Evolutionary conservation across 78 protist species (phyloP).

Genomic region (Cavenderia fasciculata): DNA sequence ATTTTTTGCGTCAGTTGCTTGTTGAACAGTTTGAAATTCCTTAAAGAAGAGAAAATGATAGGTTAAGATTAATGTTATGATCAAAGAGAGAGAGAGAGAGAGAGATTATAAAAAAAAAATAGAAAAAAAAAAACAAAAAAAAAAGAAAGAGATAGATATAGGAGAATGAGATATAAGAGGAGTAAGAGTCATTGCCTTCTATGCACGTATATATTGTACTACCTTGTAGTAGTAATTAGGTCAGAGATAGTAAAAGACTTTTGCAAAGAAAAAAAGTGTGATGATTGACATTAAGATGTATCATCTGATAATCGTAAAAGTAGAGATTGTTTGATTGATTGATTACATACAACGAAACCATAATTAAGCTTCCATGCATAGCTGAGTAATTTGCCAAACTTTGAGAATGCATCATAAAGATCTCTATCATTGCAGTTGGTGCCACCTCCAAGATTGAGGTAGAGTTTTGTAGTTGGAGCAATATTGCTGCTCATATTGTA

Average conservation of each 20-base stretch:
- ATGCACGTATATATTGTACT: too few species aligned
- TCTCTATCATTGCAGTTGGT: constrained; percentile 1
- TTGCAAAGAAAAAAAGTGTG: background rate
- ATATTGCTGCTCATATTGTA: too few species aligned
- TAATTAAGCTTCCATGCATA: constrained; percentile 1
- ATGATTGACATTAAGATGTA: background rate
- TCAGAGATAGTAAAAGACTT: too few species aligned
- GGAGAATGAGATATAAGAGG: too few species aligned
- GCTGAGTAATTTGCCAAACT: constrained; percentile 27
- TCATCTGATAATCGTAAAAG: background rate
- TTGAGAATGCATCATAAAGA: constrained; percentile 1
- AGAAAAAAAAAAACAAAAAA: too few species aligned
- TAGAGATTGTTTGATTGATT: background rate
- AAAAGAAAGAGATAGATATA: too few species aligned
- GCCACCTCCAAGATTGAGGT: background rate
- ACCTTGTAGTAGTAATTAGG: too few species aligned
- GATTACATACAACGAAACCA: constrained; percentile 37
- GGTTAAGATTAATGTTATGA: too few species aligned
- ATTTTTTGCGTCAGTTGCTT: background rate
- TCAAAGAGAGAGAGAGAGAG: too few species aligned
- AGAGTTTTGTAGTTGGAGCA: constrained; percentile 12
- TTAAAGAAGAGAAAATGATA: background rate
- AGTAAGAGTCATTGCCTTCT: too few species aligned
- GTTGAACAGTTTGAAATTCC: constrained; percentile 15
- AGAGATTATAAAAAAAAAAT: too few species aligned